These are phyloP conservation scores for Sclerotinia glacialis DNA, from an alignment of 2,329 filamentous ascomycete species.

Conservation along the genomic window DNA sequence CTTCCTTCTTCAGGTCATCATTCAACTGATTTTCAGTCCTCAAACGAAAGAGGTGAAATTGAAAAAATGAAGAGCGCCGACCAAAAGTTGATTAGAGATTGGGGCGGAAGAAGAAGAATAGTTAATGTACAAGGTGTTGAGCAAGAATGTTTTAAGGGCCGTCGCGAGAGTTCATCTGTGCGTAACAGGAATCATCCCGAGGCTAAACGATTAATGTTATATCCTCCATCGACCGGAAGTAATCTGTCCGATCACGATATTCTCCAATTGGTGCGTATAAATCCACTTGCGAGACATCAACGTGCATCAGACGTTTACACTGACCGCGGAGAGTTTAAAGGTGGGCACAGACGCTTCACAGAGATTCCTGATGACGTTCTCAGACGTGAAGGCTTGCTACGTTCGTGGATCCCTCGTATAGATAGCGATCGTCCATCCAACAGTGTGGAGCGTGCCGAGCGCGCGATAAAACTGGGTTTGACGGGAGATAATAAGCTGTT, in stretches of 20 bases:
- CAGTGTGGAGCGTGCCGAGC: slow-evolving; percentile 1
- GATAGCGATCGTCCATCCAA: neutral
- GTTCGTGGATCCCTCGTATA: neutral
- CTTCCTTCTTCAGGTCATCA: too few species aligned
- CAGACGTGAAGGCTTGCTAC: neutral
- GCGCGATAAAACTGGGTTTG: neutral
- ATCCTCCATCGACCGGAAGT: neutral
- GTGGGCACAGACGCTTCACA: neutral
- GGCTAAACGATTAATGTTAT: neutral
- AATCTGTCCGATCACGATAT: neutral
- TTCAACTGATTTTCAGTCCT: neutral
- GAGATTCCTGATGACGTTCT: neutral
- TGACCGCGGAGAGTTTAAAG: neutral
- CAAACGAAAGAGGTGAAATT: neutral
- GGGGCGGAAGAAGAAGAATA: neutral
- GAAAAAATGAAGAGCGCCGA: neutral
- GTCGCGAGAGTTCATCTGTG: too few species aligned
- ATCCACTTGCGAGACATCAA: neutral
- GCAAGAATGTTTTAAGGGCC: neutral
- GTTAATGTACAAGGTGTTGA: neutral
- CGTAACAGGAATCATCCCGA: neutral
- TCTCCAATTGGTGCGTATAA: neutral
- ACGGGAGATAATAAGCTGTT: neutral
- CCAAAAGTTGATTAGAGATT: neutral
- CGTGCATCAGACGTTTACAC: neutral